Evolutionary conservation across 768 basidiomycete genomes (phyloP).

Genomic region (Russula olivacea): DNA sequence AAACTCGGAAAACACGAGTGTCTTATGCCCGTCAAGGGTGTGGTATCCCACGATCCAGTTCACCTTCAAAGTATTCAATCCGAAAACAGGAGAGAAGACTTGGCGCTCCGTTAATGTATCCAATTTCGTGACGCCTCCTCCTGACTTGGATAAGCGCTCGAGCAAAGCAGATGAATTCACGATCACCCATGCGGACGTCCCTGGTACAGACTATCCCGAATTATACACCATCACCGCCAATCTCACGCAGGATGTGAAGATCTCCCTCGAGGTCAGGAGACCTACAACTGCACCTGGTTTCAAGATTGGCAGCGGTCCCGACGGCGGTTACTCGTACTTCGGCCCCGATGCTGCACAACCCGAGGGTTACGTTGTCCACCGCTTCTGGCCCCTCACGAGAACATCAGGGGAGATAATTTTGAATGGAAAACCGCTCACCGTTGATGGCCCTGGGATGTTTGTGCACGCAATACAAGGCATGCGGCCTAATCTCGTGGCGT

Average conservation of each 20-base stretch:
- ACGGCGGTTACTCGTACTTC: slow-evolving; percentile 88
- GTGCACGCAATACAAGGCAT: slow-evolving; percentile 98
- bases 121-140: slow-evolving; percentile 72
- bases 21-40: slow-evolving; percentile 44
- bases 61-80: slow-evolving; percentile 82
- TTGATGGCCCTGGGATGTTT: slow-evolving; percentile 74
- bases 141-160: slow-evolving; percentile 78
- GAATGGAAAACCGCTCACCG: slow-evolving; percentile 52
- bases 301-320: slow-evolving; percentile 84
- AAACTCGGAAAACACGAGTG: slow-evolving; percentile 11
- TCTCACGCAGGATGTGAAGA: slow-evolving; percentile 70
- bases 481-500: slow-evolving; percentile 89
- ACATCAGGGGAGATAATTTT: slow-evolving; percentile 62
- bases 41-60: slow-evolving; percentile 96
- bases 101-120: slow-evolving; percentile 88
- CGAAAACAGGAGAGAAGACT: slow-evolving; percentile 59
- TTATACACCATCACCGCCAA: slow-evolving; percentile 75
- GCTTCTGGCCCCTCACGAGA: slow-evolving; percentile 76
- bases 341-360: slow-evolving; percentile 61
- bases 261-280: slow-evolving; percentile 68
- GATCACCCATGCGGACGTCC: slow-evolving; percentile 56
- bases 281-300: slow-evolving; percentile 73
- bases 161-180: slow-evolving; percentile 82
- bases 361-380: slow-evolving; percentile 84
- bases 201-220: slow-evolving; percentile 61